phyloP scores from a whole-genome alignment of 305 asterid genomes.

The Withania somnifera region DNA sequence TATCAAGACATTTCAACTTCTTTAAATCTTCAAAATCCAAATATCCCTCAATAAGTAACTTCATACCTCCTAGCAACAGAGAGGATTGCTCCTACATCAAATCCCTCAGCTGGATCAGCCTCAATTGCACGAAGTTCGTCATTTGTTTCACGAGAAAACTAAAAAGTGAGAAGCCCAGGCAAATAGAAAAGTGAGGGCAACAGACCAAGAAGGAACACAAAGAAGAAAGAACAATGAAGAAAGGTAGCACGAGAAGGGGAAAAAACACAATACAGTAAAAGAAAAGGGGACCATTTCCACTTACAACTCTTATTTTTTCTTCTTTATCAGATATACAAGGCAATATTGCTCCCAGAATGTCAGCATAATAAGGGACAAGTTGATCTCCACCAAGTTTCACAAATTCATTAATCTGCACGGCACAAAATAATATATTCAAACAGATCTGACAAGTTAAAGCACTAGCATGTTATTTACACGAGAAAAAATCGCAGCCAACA shows the following conservation, averaged over 20 bases:
- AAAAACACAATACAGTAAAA: neutral
- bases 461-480: neutral
- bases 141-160: slow-evolving; percentile 98
- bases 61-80: slow-evolving; percentile 80
- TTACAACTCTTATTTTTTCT: slow-evolving; percentile 94
- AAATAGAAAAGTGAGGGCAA: neutral
- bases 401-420: slow-evolving; percentile 78
- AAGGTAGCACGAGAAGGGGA: neutral
- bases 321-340: slow-evolving; percentile 99
- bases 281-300: slow-evolving; percentile 18
- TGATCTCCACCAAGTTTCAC: slow-evolving; percentile 99
- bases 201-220: neutral
- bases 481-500: neutral
- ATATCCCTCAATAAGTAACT: neutral
- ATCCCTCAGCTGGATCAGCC: slow-evolving; percentile 84
- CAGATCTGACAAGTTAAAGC: slow-evolving; percentile 15
- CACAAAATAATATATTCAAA: slow-evolving; percentile 6
- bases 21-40: neutral
- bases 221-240: slow-evolving; percentile 4
- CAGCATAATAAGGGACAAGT: slow-evolving; percentile 96
- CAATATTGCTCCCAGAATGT: slow-evolving; percentile 88
- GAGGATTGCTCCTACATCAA: slow-evolving; percentile 83
- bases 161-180: neutral
- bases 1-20: neutral
- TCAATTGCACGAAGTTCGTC: slow-evolving; percentile 85